These are phyloP conservation scores for Gilbertella persicaria DNA, from an alignment of 371 early-diverging fungal species.

Conservation along the genomic window DNA sequence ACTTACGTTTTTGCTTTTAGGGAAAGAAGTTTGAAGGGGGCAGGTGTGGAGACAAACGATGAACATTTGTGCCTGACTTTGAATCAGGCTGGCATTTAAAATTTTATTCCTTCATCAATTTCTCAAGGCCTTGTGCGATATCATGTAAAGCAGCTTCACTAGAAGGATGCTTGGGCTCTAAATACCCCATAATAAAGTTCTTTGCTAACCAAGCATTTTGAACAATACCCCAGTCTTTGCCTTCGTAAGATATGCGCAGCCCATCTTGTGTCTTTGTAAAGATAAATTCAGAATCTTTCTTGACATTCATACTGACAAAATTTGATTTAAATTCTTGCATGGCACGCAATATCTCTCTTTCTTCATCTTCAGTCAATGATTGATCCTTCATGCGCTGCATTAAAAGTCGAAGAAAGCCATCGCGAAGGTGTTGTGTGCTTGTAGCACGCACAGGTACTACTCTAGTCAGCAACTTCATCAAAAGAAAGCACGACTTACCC, in stretches of 20 bases:
- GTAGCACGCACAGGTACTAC: slow-evolving; percentile 62
- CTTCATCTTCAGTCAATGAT: slow-evolving; percentile 43
- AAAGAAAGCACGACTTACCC: slow-evolving; percentile 21
- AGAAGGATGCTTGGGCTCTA: slow-evolving; percentile 59
- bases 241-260: slow-evolving; percentile 61
- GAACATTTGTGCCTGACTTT: no score
- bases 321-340: slow-evolving; percentile 63
- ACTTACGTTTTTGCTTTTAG: no score
- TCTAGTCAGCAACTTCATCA: neutral
- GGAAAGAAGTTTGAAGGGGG: no score
- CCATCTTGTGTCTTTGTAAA: slow-evolving; percentile 67
- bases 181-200: slow-evolving; percentile 65
- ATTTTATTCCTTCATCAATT: no score
- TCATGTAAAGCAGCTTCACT: slow-evolving; percentile 38
- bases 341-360: slow-evolving; percentile 50
- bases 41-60: no score
- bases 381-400: slow-evolving; percentile 50
- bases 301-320: slow-evolving; percentile 64
- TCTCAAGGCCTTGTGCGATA: slow-evolving; percentile 23
- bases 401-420: slow-evolving; percentile 68
- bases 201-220: slow-evolving; percentile 63
- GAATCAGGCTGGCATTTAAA: no score
- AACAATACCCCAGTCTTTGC: slow-evolving; percentile 54
- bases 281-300: slow-evolving; percentile 58
- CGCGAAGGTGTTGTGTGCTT: slow-evolving; percentile 71